Evolutionary conservation across 768 basidiomycete genomes (phyloP).

Genomic region (Mycena maculata): DNA sequence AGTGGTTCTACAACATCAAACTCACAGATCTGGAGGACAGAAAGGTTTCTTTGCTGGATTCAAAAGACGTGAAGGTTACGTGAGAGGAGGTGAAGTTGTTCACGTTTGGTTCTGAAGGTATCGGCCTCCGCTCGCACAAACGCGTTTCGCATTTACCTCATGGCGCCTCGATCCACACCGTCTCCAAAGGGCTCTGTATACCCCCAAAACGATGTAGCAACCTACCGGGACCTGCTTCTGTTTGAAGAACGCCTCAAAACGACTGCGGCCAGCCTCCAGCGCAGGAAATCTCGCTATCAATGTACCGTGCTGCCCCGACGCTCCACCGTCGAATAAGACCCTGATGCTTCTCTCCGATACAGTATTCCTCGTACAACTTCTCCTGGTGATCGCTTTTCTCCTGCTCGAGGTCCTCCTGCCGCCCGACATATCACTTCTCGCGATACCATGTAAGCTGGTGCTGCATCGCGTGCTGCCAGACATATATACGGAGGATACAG

Average conservation of each 20-base stretch:
- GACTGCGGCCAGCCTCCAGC: slow-evolving; percentile 82
- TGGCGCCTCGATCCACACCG: slow-evolving; percentile 40
- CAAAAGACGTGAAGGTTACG: no score
- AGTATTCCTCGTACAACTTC: slow-evolving; percentile 84
- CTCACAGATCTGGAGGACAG: no score
- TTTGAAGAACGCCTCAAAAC: slow-evolving; percentile 98
- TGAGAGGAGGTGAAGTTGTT: no score
- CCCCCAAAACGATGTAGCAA: slow-evolving; percentile 80
- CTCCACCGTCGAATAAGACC: slow-evolving; percentile 21
- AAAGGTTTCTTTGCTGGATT: no score
- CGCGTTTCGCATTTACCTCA: no score
- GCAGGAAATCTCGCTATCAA: slow-evolving; percentile 86
- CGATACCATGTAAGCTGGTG: slow-evolving; percentile 69
- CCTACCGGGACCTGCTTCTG: slow-evolving; percentile 87
- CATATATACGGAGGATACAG: slow-evolving; percentile 53
- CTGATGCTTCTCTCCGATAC: slow-evolving; percentile 32
- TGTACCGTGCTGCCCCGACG: slow-evolving; percentile 56
- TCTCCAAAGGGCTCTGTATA: slow-evolving; percentile 49
- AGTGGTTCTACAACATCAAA: no score
- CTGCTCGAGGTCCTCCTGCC: slow-evolving; percentile 80
- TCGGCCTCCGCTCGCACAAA: no score
- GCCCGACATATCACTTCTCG: slow-evolving; percentile 70
- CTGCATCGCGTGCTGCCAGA: slow-evolving; percentile 65
- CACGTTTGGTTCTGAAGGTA: no score
- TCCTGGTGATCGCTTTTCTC: slow-evolving; percentile 76